These are phyloP conservation scores for Anthostomella pinea DNA, from an alignment of 2,329 filamentous ascomycete genomes.

Conservation along the genomic window DNA sequence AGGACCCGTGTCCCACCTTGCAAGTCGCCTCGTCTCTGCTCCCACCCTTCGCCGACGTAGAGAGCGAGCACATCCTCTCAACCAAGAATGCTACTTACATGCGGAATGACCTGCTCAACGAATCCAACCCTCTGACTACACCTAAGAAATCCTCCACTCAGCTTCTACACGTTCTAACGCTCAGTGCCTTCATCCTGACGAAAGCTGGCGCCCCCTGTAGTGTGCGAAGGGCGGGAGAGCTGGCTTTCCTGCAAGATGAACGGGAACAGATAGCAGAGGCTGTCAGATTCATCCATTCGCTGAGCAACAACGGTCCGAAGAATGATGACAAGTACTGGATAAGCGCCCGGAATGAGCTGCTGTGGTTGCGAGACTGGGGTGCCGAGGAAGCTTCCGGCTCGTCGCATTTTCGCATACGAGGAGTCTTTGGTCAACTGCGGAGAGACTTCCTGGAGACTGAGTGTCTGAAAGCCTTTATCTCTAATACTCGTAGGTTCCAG, in stretches of 20 bases:
- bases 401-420: conserved; percentile 35
- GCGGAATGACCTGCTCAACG: conserved; percentile 52
- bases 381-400: conserved; percentile 40
- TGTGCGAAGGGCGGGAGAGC: conserved; percentile 55
- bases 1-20: conserved; percentile 54
- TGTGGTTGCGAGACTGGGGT: conserved; percentile 76
- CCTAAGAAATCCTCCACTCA: conserved; percentile 54
- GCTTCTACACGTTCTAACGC: conserved; percentile 61
- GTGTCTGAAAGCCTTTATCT: conserved; percentile 65
- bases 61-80: conserved; percentile 34
- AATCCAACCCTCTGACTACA: conserved; percentile 63
- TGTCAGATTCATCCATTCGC: conserved; percentile 54
- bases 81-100: conserved; percentile 43
- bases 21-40: conserved; percentile 46
- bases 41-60: conserved; percentile 37
- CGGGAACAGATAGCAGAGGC: conserved; percentile 63
- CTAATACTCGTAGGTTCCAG: conserved; percentile 53
- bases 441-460: conserved; percentile 65
- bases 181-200: conserved; percentile 57
- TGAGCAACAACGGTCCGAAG: conserved; percentile 49
- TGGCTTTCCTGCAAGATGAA: conserved; percentile 61
- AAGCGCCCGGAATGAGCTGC: conserved; percentile 57
- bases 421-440: conserved; percentile 59
- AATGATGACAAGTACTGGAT: conserved; percentile 65
- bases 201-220: conserved; percentile 48